A percentile compares a stretch with the other conserved stretches of the same genome.
phyloP scores from a whole-genome alignment of 176 grass and related monocot species.

The Musa itinerans region DNA sequence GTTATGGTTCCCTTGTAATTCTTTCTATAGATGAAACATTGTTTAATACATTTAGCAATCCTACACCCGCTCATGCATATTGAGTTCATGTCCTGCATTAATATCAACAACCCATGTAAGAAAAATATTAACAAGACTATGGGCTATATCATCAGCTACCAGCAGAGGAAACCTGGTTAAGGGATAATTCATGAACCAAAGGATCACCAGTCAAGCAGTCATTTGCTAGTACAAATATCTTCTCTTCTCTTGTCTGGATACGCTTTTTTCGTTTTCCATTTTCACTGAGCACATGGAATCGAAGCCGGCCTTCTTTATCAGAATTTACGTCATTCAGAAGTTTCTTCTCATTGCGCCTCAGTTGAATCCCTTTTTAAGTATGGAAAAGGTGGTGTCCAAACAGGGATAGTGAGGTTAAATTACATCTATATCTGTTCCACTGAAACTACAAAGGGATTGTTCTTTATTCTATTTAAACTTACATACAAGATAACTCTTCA shows the following conservation, averaged over 20 bases:
- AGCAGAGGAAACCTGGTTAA: constrained; percentile 54
- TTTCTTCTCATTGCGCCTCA: constrained; percentile 90
- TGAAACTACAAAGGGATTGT: background rate
- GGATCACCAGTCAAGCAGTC: constrained; percentile 88
- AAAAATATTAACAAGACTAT: background rate
- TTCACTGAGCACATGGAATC: constrained; percentile 59
- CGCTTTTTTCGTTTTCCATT: constrained; percentile 89
- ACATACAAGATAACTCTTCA: constrained; percentile 85
- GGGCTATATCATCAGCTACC: constrained; percentile 1
- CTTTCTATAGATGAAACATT: constrained; percentile 82
- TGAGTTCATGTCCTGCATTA: constrained; percentile 61
- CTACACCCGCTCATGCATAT: constrained; percentile 82
- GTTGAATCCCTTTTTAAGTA: constrained; percentile 74
- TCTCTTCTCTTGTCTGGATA: constrained; percentile 86
- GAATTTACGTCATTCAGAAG: constrained; percentile 77
- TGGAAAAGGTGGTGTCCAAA: constrained; percentile 8
- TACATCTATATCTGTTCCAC: background rate
- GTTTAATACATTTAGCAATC: constrained; percentile 92
- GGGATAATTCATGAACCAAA: constrained; percentile 72
- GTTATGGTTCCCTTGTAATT: constrained; percentile 62
- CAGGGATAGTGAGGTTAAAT: background rate
- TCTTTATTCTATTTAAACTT: constrained; percentile 14
- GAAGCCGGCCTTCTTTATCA: constrained; percentile 73
- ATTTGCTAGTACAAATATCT: constrained; percentile 84
- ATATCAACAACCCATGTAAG: background rate